phyloP scores from a whole-genome alignment of 2,329 filamentous ascomycete species.

The Triangularia verruculosa region DNA sequence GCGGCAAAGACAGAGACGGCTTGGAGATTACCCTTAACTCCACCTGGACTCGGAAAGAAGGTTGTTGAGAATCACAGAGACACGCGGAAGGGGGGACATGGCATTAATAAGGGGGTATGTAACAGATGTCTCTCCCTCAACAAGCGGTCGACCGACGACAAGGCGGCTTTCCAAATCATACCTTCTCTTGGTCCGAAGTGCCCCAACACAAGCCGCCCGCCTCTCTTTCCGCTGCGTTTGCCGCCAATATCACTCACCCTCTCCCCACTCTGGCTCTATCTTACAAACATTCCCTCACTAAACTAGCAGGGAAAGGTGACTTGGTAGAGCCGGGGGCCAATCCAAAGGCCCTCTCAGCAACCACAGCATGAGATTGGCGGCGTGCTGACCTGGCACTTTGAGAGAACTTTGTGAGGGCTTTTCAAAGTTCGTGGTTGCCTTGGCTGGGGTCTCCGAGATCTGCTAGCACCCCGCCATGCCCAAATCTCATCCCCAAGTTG shows the following conservation, averaged over 20 bases:
- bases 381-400: not conserved
- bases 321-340: not conserved
- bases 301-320: too few species aligned
- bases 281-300: not conserved
- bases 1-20: not conserved
- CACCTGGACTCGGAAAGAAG: not conserved
- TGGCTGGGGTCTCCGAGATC: not conserved
- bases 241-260: not conserved
- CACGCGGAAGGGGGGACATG: not conserved
- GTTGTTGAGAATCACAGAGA: not conserved
- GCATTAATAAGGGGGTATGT: too few species aligned
- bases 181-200: not conserved
- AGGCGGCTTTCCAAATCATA: not conserved
- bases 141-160: not conserved
- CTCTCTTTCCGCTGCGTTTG: not conserved
- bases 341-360: not conserved
- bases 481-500: not conserved
- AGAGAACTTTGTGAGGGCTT: not conserved
- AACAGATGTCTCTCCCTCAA: not conserved
- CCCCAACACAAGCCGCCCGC: not conserved
- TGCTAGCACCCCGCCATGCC: not conserved
- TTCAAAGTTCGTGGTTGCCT: not conserved
- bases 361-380: not conserved
- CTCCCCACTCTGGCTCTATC: not conserved
- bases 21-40: not conserved